phyloP scores from a whole-genome alignment of 768 basidiomycete species.

The Leccinum arenicola region DNA sequence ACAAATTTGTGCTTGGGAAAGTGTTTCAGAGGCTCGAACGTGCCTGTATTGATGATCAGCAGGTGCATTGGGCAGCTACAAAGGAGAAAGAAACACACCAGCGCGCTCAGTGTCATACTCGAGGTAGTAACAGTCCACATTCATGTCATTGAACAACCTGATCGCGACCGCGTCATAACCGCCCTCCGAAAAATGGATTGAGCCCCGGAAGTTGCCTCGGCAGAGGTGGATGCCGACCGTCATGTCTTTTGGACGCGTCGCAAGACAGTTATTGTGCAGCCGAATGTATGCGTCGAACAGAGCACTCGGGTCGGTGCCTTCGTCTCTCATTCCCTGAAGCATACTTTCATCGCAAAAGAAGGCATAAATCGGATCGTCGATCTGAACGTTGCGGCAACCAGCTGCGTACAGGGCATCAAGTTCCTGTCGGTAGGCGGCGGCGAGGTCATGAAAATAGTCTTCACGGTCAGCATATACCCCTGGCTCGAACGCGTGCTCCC shows the following conservation, averaged over 20 bases:
- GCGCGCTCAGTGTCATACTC: constrained; percentile 49
- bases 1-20: constrained; percentile 37
- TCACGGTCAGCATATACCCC: constrained; percentile 27
- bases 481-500: constrained; percentile 20
- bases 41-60: constrained; percentile 9
- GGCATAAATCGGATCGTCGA: constrained; percentile 46
- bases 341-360: constrained; percentile 67
- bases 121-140: constrained; percentile 45
- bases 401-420: constrained; percentile 42
- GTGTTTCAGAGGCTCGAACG: constrained; percentile 33
- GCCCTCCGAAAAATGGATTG: constrained; percentile 43
- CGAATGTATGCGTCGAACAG: constrained; percentile 59
- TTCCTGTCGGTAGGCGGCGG: constrained; percentile 44
- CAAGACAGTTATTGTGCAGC: constrained; percentile 39
- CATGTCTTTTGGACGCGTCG: constrained; percentile 38
- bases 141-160: constrained; percentile 43
- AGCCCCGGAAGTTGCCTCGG: constrained; percentile 34
- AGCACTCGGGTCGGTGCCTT: constrained; percentile 59
- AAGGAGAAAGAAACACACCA: constrained; percentile 23
- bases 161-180: constrained; percentile 43
- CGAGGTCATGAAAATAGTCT: constrained; percentile 50
- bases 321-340: constrained; percentile 54
- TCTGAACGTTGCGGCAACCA: constrained; percentile 43
- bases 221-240: constrained; percentile 43
- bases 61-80: neutral